phyloP scores from a whole-genome alignment of 1,284 basidiomycete genomes.

The Naganishia albida region DNA sequence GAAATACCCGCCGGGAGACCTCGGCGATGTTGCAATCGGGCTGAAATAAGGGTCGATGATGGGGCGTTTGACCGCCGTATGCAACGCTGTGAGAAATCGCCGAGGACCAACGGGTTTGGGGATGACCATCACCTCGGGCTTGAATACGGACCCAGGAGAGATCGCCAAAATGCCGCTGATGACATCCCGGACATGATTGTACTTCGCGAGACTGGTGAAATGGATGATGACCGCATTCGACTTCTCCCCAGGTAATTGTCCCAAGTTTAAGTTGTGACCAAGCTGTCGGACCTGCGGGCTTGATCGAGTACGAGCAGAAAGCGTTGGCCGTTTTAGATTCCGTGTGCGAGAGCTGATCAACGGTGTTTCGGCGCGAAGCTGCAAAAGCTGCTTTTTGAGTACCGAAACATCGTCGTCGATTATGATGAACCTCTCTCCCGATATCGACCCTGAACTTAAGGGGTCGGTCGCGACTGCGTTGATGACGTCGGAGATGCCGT shows the following conservation, averaged over 20 bases:
- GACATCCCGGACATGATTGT: slow-evolving; percentile 81
- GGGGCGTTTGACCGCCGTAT: slow-evolving; percentile 80
- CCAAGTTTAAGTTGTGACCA: slow-evolving; percentile 32
- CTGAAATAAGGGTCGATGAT: slow-evolving; percentile 82
- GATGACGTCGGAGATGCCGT: neutral
- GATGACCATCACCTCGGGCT: slow-evolving; percentile 85
- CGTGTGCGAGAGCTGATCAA: slow-evolving; percentile 54
- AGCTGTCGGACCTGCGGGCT: slow-evolving; percentile 68
- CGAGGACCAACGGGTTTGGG: slow-evolving; percentile 93
- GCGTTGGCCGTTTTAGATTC: slow-evolving; percentile 69
- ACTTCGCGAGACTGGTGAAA: slow-evolving; percentile 85
- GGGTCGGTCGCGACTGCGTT: slow-evolving; percentile 4
- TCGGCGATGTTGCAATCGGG: slow-evolving; percentile 88
- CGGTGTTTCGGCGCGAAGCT: slow-evolving; percentile 63
- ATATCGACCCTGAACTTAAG: slow-evolving; percentile 1
- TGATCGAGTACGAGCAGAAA: slow-evolving; percentile 70
- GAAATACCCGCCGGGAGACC: slow-evolving; percentile 60
- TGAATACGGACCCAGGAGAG: slow-evolving; percentile 53
- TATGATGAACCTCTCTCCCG: slow-evolving; percentile 63
- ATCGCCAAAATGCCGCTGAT: slow-evolving; percentile 66
- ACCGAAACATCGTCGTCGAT: slow-evolving; percentile 84
- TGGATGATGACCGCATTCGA: slow-evolving; percentile 67
- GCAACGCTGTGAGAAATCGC: slow-evolving; percentile 81
- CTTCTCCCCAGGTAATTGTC: slow-evolving; percentile 19
- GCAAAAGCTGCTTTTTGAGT: slow-evolving; percentile 68